A percentile compares a stretch with the other conserved stretches of the same genome.
Conservation (phyloP, 2,329 filamentous ascomycete species). For the Cyclaneusma minus region DNA sequence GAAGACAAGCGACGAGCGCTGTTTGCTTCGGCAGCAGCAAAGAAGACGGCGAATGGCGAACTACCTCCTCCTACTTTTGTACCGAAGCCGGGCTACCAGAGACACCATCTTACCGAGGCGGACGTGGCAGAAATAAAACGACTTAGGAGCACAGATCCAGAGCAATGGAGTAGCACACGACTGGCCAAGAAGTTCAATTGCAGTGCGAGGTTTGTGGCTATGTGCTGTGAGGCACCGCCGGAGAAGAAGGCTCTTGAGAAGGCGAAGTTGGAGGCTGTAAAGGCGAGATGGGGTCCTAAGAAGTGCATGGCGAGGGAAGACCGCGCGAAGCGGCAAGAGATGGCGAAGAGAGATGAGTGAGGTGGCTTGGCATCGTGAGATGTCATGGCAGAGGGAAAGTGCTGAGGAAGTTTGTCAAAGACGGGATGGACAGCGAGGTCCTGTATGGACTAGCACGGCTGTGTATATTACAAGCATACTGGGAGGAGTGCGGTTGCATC, state of each 20-base stretch:
- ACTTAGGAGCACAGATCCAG: constrained; percentile 35
- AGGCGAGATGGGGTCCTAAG: constrained; percentile 41
- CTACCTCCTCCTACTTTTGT: constrained; percentile 14
- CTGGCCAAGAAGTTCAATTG: constrained; percentile 41
- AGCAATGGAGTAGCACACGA: constrained; percentile 34
- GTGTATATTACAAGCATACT: too few species aligned
- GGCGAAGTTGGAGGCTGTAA: constrained; percentile 29
- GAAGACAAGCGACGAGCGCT: constrained; percentile 18
- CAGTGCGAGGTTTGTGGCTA: constrained; percentile 39
- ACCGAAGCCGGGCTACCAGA: constrained; percentile 10
- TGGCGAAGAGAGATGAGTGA: constrained; percentile 4
- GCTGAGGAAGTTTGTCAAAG: too few species aligned
- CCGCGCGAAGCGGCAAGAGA: constrained; percentile 30
- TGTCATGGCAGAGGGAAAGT: too few species aligned
- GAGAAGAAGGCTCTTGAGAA: constrained; percentile 31
- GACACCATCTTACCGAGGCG: constrained; percentile 33
- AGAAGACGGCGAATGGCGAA: constrained; percentile 5
- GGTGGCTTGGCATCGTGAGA: constrained; percentile 1
- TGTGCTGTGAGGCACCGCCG: constrained; percentile 33
- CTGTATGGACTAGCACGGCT: too few species aligned
- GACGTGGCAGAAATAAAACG: constrained; percentile 45
- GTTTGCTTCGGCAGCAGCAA: constrained; percentile 10
- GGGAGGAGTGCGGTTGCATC: too few species aligned
- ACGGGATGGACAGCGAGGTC: too few species aligned
- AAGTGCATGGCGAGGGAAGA: constrained; percentile 39